Evolutionary conservation across 2,329 filamentous ascomycete genomes (phyloP).

Genomic region (Colletotrichum eremochloae): DNA sequence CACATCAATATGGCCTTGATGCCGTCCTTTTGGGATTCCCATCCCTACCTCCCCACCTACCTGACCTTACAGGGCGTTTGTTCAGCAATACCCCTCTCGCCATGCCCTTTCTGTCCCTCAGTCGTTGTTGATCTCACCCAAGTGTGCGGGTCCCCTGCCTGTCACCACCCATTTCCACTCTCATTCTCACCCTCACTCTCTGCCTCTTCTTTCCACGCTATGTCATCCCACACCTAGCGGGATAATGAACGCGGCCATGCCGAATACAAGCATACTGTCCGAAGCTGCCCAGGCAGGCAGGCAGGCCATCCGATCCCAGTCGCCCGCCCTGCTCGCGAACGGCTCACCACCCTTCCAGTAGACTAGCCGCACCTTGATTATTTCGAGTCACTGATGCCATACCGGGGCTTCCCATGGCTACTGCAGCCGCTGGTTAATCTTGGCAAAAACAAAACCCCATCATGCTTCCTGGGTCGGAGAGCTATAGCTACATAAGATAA

Average conservation of each 20-base stretch:
- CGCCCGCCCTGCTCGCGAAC: not conserved
- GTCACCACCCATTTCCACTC: not conserved
- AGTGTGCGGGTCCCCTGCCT: conserved; percentile 6
- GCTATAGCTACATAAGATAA: conserved; percentile 35
- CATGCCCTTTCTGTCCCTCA: not conserved
- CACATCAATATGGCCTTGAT: not conserved
- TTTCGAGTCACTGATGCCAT: conserved; percentile 13
- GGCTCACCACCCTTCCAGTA: not conserved
- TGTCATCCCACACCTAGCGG: not conserved
- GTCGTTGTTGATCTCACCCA: too few relatives aligned
- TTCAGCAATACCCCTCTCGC: not conserved
- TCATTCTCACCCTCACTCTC: not conserved
- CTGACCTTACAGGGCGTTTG: not conserved
- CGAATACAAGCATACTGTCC: conserved; percentile 37
- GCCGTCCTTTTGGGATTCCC: not conserved
- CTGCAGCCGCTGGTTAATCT: conserved; percentile 9
- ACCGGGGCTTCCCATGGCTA: not conserved
- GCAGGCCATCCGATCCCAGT: conserved; percentile 5
- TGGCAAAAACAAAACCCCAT: conserved; percentile 14
- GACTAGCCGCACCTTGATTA: conserved; percentile 8
- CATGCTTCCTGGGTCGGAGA: not conserved
- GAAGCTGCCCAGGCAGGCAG: not conserved
- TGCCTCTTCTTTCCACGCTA: not conserved
- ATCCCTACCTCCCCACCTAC: too few relatives aligned
- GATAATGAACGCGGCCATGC: conserved; percentile 13